Evolutionary conservation across 1,284 basidiomycete genomes (phyloP), one percentile per base, ranked within the genome.

Genomic region (Rhodotorula glutinis): DNA sequence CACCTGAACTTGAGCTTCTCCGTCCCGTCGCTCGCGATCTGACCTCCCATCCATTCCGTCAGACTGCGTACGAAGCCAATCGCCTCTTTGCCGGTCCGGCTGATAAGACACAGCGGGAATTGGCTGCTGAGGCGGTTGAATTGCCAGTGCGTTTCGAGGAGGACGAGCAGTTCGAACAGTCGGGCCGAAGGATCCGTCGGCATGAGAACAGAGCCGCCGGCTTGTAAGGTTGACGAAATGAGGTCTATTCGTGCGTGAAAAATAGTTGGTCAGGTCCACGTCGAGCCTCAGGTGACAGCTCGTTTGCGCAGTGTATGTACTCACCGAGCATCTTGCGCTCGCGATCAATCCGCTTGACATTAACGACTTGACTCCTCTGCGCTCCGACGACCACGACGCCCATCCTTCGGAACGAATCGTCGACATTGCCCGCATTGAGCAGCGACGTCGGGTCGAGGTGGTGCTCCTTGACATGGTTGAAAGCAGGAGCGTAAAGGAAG

Each of bases 71-170:
- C 91, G 75, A 95, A 93, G 2, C 91, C 90, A 47, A 98, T 81
- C 87, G 98, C 95, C 79, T 98, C 95, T 71, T 88, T 87, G 3
- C 90, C 93, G 2, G 92, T 95, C 43, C 88, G 84, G 66, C 90
- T 91, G 53, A 98, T 85, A 25, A 99, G 84, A 77, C 95, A 98
- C 41, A 99, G 89, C 0, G 95, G 94, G 69, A 81, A 83, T 30
- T 86, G 55, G 4, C 85, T 10, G 83, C 73, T 75, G 43, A 80
- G 67, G 25, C 65, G 76, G 59, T 82, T 90, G 79, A 87, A 98
- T 60, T 88, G 89, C 96, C 96, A 99, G 78, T 98, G 95, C 77
- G 97, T 93, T 77, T 98, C 96, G 51, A 98, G 85, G 16, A 99
- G 82, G 27, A 98, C 91, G 41, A 99, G 85, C 8, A 98, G 83